Evolutionary conservation across 768 basidiomycete species (phyloP), one percentile per base, ranked within the genome.

Genomic region (Kwoniella sp.): DNA sequence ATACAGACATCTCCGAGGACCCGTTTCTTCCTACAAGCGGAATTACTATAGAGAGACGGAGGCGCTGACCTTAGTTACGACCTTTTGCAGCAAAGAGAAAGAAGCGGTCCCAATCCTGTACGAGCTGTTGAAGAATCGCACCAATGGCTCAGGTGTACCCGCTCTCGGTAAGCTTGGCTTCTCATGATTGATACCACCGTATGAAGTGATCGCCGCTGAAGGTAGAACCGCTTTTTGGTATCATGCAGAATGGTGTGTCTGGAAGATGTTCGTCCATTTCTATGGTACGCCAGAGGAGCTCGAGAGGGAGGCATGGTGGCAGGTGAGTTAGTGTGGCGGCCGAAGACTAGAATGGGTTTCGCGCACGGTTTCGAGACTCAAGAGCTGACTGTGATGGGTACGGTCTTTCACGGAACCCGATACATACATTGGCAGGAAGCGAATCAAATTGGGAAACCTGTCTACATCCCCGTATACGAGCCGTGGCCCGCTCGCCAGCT

Each of bases 381-480:
- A n/a, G n/a, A 22, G 30, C 55, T 41, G 55, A 38, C n/a, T 23
- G 20, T 8, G 26, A 9, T 57, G 23, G 25, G 4, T 57, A n/a
- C n/a, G n/a, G n/a, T n/a, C n/a, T n/a, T n/a, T n/a, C n/a, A n/a
- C n/a, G n/a, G n/a, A n/a, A n/a, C n/a, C n/a, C n/a, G n/a, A n/a
- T n/a, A n/a, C n/a, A n/a, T 20, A 17, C 4, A 11, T 45, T 20
- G 41, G 3, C 48, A 63, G 62, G 55, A 63, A 2, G 62, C 62
- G 4, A 61, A 13, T 12, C 15, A 25, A n/a, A 53, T 54, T 45
- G 52, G 60, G 2, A 53, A 54, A 22, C 62, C 62, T 5, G 29
- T 50, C 20, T 63, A 56, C 31, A 63, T 63, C 20, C 62, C 62
- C 4, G 62, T 63, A 1, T 63, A 55, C 29, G 61, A 63, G 30